Evolutionary conservation across 768 basidiomycete species (phyloP), one percentile per base, ranked within the genome.

Genomic region (Thelephora aurantiotincta): DNA sequence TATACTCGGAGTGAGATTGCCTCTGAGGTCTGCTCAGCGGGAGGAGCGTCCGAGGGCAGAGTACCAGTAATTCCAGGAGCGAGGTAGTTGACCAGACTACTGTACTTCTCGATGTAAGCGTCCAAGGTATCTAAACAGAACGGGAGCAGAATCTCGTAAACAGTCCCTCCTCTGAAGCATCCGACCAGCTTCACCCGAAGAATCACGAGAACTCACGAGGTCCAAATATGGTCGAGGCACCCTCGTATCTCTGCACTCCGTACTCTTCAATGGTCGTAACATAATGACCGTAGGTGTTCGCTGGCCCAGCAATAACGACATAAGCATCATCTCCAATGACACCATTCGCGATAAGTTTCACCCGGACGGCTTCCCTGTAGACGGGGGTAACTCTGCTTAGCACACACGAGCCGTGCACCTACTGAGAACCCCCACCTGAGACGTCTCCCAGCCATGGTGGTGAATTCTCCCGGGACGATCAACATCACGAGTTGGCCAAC

Each of bases 401-500:
- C 11, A 44, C n/a, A 33, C 9, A 38, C 51, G 41, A 14, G 30
- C 44, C 34, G 49, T 41, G 50, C 54, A n/a, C n/a, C n/a, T n/a
- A n/a, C n/a, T n/a, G n/a, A n/a, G n/a, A n/a, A n/a, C n/a, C n/a
- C n/a, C 19, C 48, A 82, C 80, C 84, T 73, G 48, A 88, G 68
- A 35, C 86, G 73, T 50, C 86, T 65, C 12, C 85, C 85, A 35
- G 82, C 70, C 86, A 88, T 88, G 2, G 86, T 89, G 5, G 85
- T 88, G 49, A 85, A 61, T 60, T 89, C 86, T 26, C 82, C 82
- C 14, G 84, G 82, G 56, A 86, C 74, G 53, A 85, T 70, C 49
- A 85, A 67, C 60, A 86, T 77, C 47, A 86, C 80, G 51, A 86
- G 70, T 50, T 83, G 79, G 35, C 86, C 86, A 33, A 80, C 70